phyloP scores from a whole-genome alignment of 1,139 yeast genomes.

The Candida mesenterica region DNA sequence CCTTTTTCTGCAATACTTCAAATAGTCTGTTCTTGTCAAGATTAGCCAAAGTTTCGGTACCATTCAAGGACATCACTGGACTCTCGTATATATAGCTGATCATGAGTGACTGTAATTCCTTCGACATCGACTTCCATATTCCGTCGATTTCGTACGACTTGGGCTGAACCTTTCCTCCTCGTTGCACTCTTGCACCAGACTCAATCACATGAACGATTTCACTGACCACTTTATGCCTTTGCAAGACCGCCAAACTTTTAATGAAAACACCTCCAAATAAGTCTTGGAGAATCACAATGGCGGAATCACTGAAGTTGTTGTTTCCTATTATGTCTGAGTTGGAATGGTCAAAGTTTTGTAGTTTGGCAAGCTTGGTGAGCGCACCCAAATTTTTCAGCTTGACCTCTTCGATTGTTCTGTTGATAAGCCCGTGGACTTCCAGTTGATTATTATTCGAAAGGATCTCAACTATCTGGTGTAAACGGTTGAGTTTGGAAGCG shows the following conservation, averaged over 20 bases:
- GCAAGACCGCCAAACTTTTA: conserved; percentile 62
- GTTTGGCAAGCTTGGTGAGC: conserved; percentile 32
- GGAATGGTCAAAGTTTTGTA: conserved; percentile 9
- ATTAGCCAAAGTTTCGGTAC: conserved; percentile 1
- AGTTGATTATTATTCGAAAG: conserved; percentile 45
- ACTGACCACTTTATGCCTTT: conserved; percentile 64
- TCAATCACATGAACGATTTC: conserved; percentile 42
- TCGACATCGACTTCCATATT: conserved; percentile 59
- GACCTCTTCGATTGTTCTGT: conserved; percentile 63
- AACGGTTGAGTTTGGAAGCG: conserved; percentile 59
- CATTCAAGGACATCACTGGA: conserved; percentile 3
- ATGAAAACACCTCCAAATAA: conserved; percentile 67
- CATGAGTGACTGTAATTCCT: conserved; percentile 58
- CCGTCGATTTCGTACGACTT: conserved; percentile 37
- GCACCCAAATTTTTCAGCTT: conserved; percentile 43
- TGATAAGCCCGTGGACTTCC: conserved; percentile 50
- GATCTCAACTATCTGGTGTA: conserved; percentile 59
- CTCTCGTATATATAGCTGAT: conserved; percentile 50
- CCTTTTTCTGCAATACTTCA: conserved; percentile 26
- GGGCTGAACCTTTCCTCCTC: conserved; percentile 4
- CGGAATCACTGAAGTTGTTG: conserved; percentile 40
- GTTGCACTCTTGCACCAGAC: not conserved
- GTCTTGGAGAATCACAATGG: conserved; percentile 63
- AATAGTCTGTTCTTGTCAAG: conserved; percentile 16
- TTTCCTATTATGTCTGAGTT: conserved; percentile 24